These are phyloP conservation scores for Arthrobotrys musiformis DNA, from an alignment of 2,329 filamentous ascomycete species.

Conservation along the genomic window DNA sequence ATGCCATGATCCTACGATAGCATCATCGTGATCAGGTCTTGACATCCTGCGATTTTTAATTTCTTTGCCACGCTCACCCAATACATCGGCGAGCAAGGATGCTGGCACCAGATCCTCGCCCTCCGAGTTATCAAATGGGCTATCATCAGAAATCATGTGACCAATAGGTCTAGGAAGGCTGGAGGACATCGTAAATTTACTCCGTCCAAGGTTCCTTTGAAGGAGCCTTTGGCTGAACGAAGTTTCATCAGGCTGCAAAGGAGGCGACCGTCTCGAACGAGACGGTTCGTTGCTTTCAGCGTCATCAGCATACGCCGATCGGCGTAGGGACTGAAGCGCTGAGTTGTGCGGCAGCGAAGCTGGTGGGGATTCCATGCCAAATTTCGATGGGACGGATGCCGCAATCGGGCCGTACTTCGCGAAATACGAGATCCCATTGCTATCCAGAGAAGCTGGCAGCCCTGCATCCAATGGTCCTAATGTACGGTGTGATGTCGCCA, in stretches of 20 bases:
- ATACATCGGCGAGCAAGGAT: constrained; percentile 72
- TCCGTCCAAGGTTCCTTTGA: constrained; percentile 75
- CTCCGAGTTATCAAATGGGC: constrained; percentile 60
- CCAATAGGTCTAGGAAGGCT: constrained; percentile 69
- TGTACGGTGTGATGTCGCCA: constrained; percentile 68
- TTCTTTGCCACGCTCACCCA: constrained; percentile 86
- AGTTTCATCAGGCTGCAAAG: constrained; percentile 61
- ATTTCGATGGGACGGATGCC: constrained; percentile 90
- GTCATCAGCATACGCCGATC: constrained; percentile 72
- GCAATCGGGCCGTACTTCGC: constrained; percentile 90
- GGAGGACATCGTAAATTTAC: constrained; percentile 70
- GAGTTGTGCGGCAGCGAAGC: constrained; percentile 71
- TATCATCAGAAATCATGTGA: constrained; percentile 69
- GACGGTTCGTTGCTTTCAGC: constrained; percentile 72
- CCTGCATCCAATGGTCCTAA: constrained; percentile 94
- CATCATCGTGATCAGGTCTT: constrained; percentile 67
- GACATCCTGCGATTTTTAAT: constrained; percentile 73
- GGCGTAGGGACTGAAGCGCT: constrained; percentile 72
- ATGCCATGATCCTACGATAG: constrained; percentile 59
- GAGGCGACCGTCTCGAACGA: constrained; percentile 70
- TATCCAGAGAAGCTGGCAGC: constrained; percentile 93
- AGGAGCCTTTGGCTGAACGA: constrained; percentile 75
- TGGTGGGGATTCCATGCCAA: constrained; percentile 86
- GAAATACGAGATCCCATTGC: constrained; percentile 91
- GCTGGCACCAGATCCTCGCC: constrained; percentile 62